These are phyloP conservation scores for Aureobasidium sp. DNA, from an alignment of 2,329 filamentous ascomycete genomes.

Conservation along the genomic window DNA sequence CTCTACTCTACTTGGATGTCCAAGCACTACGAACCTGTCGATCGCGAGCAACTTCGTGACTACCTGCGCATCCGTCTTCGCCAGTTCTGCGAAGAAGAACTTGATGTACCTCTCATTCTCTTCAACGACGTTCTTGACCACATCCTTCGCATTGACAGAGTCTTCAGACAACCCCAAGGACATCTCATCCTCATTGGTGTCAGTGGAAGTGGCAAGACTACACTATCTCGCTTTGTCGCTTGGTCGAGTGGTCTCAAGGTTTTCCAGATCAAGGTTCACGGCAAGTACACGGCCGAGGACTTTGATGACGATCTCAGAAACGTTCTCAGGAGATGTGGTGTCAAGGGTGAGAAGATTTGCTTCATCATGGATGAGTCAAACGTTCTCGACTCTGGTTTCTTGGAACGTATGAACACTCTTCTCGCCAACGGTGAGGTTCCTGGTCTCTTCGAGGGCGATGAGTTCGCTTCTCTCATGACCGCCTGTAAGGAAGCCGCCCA, in stretches of 20 bases:
- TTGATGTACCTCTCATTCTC: slow-evolving; percentile 95
- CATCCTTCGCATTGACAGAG: slow-evolving; percentile 93
- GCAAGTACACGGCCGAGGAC: slow-evolving; percentile 95
- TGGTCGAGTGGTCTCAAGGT: slow-evolving; percentile 99
- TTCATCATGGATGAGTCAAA: slow-evolving; percentile 99
- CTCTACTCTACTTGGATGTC: slow-evolving; percentile 99
- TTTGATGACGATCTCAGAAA: slow-evolving; percentile 96
- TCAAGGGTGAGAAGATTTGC: slow-evolving; percentile 98
- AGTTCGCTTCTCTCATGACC: slow-evolving; percentile 97
- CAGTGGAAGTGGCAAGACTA: slow-evolving; percentile 97
- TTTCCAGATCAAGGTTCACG: slow-evolving; percentile 99
- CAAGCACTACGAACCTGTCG: slow-evolving; percentile 95
- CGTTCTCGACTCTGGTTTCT: slow-evolving; percentile 93
- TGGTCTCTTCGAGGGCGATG: slow-evolving; percentile 97
- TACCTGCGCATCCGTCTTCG: slow-evolving; percentile 95
- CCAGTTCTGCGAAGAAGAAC: slow-evolving; percentile 99
- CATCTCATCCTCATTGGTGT: slow-evolving; percentile 98
- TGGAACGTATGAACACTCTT: slow-evolving; percentile 98
- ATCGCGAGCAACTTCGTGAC: slow-evolving; percentile 87
- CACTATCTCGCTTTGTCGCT: slow-evolving; percentile 90
- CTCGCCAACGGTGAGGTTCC: slow-evolving; percentile 99
- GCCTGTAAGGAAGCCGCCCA: slow-evolving; percentile 98
- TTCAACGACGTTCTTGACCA: slow-evolving; percentile 99
- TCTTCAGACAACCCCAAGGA: slow-evolving; percentile 95
- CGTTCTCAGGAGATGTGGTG: slow-evolving; percentile 85